phyloP scores from a whole-genome alignment of 83 land plant species.

The Diphasiastrum complanatum region DNA sequence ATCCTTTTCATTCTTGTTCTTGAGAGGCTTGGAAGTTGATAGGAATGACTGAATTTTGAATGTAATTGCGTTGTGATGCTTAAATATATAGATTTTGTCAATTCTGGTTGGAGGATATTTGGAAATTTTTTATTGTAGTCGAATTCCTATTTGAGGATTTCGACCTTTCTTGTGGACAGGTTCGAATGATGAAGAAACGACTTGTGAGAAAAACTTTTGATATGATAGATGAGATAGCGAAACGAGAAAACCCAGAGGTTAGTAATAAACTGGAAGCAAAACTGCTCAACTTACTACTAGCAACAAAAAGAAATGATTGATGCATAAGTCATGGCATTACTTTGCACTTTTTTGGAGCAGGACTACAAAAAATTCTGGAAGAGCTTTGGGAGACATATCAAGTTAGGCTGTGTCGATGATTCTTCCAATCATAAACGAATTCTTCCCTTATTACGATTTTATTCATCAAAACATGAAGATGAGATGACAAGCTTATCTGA shows the following conservation, averaged over 20 bases:
- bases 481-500: constrained; percentile 67
- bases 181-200: constrained; percentile 91
- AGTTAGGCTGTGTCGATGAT: constrained; percentile 88
- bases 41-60: too few relatives aligned
- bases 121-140: too few relatives aligned
- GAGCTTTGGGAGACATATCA: constrained; percentile 78
- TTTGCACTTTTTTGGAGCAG: constrained; percentile 41
- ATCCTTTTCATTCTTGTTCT: too few relatives aligned
- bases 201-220: constrained; percentile 95
- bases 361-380: constrained; percentile 96
- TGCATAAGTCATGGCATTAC: too few relatives aligned
- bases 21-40: too few relatives aligned
- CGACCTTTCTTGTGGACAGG: constrained; percentile 34
- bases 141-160: not conserved
- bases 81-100: too few relatives aligned
- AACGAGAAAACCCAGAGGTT: constrained; percentile 85
- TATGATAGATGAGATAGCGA: constrained; percentile 80
- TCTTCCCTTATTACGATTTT: constrained; percentile 74
- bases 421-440: constrained; percentile 85
- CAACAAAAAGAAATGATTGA: too few relatives aligned
- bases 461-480: constrained; percentile 72
- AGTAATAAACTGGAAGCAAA: too few relatives aligned
- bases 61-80: too few relatives aligned
- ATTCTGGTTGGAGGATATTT: too few relatives aligned
- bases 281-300: too few relatives aligned